These are phyloP conservation scores for Penstemon eatonii DNA, from an alignment of 257 asterid species.

Conservation along the genomic window DNA sequence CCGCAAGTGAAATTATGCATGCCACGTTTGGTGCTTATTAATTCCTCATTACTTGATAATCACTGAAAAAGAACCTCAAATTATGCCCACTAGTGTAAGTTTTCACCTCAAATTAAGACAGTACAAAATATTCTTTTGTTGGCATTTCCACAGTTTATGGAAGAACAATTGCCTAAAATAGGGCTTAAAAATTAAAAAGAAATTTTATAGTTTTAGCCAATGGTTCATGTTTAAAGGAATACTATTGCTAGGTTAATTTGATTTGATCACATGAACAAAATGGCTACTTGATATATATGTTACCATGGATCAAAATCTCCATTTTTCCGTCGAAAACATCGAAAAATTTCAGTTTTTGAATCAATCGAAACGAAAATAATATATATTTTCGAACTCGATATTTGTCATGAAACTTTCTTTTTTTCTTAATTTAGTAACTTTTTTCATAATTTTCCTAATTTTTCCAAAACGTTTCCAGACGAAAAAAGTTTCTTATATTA, in stretches of 20 bases:
- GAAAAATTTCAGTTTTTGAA: too few relatives aligned
- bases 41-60: background rate
- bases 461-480: too few relatives aligned
- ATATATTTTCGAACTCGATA: too few relatives aligned
- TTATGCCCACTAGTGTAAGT: conserved; percentile 30
- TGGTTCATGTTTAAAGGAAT: conserved; percentile 21
- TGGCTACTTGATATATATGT: background rate
- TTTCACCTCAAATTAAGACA: background rate
- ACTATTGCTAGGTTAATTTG: background rate
- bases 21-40: conserved; percentile 31
- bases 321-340: too few relatives aligned
- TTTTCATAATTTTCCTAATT: too few relatives aligned
- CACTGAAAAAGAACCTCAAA: conserved; percentile 25
- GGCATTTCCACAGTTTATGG: conserved; percentile 49
- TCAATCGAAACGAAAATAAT: too few relatives aligned
- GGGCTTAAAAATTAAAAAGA: background rate
- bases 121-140: conserved; percentile 26
- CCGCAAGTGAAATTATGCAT: conserved; percentile 33
- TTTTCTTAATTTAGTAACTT: too few relatives aligned
- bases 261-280: background rate
- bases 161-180: conserved; percentile 30
- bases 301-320: too few relatives aligned
- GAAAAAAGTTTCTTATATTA: too few relatives aligned
- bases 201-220: background rate
- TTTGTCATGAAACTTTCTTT: too few relatives aligned